phyloP scores from a whole-genome alignment of 2,329 filamentous ascomycete genomes.

The Zymoseptoria crescenta region DNA sequence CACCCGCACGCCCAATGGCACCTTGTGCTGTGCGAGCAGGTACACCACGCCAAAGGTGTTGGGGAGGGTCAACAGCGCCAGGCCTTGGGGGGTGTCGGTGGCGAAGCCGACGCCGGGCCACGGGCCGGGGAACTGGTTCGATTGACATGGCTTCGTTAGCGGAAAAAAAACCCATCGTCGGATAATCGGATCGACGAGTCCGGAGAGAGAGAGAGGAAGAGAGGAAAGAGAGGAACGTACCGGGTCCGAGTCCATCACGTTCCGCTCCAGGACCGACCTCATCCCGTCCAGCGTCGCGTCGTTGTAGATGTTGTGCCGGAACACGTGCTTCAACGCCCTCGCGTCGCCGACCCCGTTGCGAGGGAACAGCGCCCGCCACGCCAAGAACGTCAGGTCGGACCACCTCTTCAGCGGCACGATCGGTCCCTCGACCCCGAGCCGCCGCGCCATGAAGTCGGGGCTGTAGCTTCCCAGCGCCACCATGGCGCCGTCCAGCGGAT shows the following conservation, averaged over 20 bases:
- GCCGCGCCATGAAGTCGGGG: not conserved
- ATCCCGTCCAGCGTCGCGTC: not conserved
- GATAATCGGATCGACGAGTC: too few relatives aligned
- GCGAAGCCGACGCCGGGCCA: slow-evolving; percentile 5
- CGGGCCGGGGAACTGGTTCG: not conserved
- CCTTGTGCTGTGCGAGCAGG: slow-evolving; percentile 7
- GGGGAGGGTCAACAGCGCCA: slow-evolving; percentile 3
- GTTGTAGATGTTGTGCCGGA: not conserved
- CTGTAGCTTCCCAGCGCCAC: not conserved
- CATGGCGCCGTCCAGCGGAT: not conserved
- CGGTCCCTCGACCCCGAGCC: too few relatives aligned
- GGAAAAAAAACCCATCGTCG: too few relatives aligned
- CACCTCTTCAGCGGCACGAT: slow-evolving; percentile 2
- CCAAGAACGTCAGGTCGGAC: slow-evolving; percentile 3
- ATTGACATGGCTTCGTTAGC: too few relatives aligned
- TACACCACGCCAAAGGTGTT: slow-evolving; percentile 7
- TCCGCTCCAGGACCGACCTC: not conserved
- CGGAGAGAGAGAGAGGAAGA: too few relatives aligned
- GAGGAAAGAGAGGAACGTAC: too few relatives aligned
- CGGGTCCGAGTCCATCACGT: not conserved
- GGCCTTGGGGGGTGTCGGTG: not conserved
- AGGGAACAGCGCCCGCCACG: slow-evolving; percentile 1
- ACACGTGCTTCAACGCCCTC: slow-evolving; percentile 3
- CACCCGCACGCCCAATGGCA: slow-evolving; percentile 2
- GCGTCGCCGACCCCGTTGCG: not conserved